Base-by-base conservation (phyloP, 2,329 filamentous ascomycete genomes). In the Raffaelea arxii region DNA sequence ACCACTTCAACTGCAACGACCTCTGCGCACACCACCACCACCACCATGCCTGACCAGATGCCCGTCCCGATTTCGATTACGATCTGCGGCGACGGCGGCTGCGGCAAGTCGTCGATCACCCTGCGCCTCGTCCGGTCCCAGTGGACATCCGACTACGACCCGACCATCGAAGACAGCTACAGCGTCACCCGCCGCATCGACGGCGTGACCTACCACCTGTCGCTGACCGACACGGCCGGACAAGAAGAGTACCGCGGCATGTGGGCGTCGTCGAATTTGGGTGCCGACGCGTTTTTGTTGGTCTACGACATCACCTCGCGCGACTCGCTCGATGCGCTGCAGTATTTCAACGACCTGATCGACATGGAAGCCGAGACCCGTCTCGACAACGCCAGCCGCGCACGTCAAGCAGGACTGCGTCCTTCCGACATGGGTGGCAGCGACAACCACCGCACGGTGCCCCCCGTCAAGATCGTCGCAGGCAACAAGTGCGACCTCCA, bases 161-260 rank as follows among this genome's bases (percentile, higher is more conserved):
- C 83, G 16, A 86, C 83, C 30, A 86, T 86, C 64, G 83, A 88
- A 66, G 86, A 92, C 71, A 88, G 83, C 55, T 92, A 92, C 71
- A 84, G 79, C 57, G 82, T 92, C 51, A 90, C 86, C 43, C 84
- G 86, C 54, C 77, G 75, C 56, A 80, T 92, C 62, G 86, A 91
- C 57, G 86, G 86, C 58, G 74, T 91, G 45, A 80, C 78, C 43
- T 91, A 90, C 72, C 83, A 86, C 63, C 79, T 92, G 30, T 74
- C 76, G 42, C 75, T 92, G 43, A 91, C 85, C 49, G 86, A 92
- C 69, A 91, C 86, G 1, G 86, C 86, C 23, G 86, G 86, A n/a
- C 86, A 92, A 63, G 86, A 92, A 66, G 86, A 92, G 67, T 92
- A 92, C 68, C 82, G 86, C 54, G 82, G 84, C 56, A 86, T 92